A percentile compares a stretch with the other conserved stretches of the same genome.
Evolutionary conservation across 176 grass and related monocot genomes (phyloP).

Genomic region (Triticum timopheevii): DNA sequence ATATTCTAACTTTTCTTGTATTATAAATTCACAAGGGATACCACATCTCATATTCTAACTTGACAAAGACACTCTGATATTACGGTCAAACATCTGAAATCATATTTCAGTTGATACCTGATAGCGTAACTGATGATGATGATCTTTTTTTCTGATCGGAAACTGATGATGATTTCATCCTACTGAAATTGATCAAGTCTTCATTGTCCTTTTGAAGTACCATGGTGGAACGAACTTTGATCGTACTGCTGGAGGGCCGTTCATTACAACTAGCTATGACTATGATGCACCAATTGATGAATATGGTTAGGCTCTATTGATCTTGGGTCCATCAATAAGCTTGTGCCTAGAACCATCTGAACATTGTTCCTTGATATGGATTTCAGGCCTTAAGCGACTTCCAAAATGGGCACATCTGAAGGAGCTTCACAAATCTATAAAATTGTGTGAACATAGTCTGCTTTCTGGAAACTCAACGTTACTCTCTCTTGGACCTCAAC

Average conservation of each 20-base stretch:
- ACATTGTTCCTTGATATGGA: conserved; percentile 17
- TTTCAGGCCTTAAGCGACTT: conserved; percentile 69
- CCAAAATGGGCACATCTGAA: conserved; percentile 97
- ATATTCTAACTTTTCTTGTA: conserved; percentile 12
- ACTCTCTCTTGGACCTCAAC: conserved; percentile 63
- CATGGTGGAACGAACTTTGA: conserved; percentile 97
- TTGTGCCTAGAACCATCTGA: background rate
- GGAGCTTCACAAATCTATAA: conserved; percentile 92
- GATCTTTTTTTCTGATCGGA: background rate
- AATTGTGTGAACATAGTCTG: conserved; percentile 72
- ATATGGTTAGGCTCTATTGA: conserved; percentile 61
- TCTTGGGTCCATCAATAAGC: conserved; percentile 5
- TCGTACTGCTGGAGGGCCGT: conserved; percentile 91
- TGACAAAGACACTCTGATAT: background rate
- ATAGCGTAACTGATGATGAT: background rate
- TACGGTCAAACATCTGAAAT: background rate
- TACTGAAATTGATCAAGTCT: conserved; percentile 17
- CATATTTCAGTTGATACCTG: background rate
- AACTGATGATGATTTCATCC: conserved; percentile 8
- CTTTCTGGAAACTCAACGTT: conserved; percentile 63
- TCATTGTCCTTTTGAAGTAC: conserved; percentile 59
- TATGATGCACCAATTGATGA: conserved; percentile 99
- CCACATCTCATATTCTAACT: background rate
- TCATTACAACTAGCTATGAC: conserved; percentile 99
- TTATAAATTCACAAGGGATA: background rate